Conservation (phyloP, 140 eudicot species). For the Flaveria floridana region DNA sequence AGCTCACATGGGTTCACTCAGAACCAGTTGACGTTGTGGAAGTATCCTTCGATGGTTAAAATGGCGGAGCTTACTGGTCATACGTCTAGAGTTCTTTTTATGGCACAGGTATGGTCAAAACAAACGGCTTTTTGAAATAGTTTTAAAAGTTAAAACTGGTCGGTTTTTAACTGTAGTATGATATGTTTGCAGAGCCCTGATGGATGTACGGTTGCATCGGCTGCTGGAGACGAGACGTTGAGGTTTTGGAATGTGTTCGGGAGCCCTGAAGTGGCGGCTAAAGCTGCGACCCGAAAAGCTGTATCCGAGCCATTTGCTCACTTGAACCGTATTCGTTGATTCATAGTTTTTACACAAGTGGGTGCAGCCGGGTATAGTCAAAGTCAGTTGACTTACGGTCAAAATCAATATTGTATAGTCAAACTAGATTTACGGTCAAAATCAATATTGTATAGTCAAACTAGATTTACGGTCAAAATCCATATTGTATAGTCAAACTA, state of each 20-base stretch:
- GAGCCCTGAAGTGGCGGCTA: background rate
- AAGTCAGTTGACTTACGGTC: background rate
- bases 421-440: too few relatives aligned
- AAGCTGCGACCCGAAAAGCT: background rate
- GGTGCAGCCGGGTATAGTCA: background rate
- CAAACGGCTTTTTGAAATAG: background rate
- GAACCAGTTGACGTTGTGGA: constrained; percentile 7
- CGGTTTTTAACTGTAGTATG: background rate
- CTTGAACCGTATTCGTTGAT: background rate
- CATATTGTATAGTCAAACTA: too few relatives aligned
- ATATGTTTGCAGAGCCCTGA: constrained; percentile 1
- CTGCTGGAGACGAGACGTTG: constrained; percentile 10
- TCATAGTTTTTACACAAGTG: background rate
- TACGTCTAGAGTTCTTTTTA: background rate
- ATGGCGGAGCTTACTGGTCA: constrained; percentile 11
- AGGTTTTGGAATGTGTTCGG: constrained; percentile 1
- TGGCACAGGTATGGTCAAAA: background rate
- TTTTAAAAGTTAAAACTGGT: background rate
- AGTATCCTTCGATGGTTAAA: background rate
- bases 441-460: too few relatives aligned
- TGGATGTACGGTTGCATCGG: constrained; percentile 3
- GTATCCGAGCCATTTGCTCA: background rate
- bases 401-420: background rate
- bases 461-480: too few relatives aligned
- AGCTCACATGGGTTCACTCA: background rate